These are phyloP conservation scores for Suillus lakei DNA, from an alignment of 768 basidiomycete genomes.

Conservation along the genomic window DNA sequence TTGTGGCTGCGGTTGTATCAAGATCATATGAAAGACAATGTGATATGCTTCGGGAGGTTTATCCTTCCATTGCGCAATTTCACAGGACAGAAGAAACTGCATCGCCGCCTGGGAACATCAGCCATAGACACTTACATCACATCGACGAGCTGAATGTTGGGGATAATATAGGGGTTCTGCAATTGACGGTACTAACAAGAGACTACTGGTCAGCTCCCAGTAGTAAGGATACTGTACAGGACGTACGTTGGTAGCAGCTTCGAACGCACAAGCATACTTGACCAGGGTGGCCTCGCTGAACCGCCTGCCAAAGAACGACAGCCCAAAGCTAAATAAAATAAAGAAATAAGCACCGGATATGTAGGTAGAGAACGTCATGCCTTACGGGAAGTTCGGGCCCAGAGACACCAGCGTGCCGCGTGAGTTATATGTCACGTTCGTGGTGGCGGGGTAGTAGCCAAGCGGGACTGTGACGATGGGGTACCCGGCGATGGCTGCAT, in stretches of 20 bases:
- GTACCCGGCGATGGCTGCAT: slow-evolving; percentile 58
- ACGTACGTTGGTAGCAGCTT: not conserved
- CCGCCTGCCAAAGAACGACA: slow-evolving; percentile 4
- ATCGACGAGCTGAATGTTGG: slow-evolving; percentile 5
- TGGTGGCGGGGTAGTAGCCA: slow-evolving; percentile 58
- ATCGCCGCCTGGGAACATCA: not conserved
- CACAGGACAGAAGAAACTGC: not conserved
- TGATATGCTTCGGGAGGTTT: not conserved
- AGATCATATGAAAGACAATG: not conserved
- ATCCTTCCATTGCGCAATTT: not conserved
- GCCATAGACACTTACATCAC: not conserved
- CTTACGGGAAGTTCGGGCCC: slow-evolving; percentile 5
- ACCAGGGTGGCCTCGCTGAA: slow-evolving; percentile 7
- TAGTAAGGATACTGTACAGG: not conserved
- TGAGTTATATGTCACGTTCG: slow-evolving; percentile 16
- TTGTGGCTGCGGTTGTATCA: not conserved
- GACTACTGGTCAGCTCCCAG: not conserved
- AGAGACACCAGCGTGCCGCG: not conserved
- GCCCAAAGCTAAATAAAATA: not conserved
- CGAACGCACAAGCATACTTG: slow-evolving; percentile 6
- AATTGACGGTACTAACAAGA: slow-evolving; percentile 1
- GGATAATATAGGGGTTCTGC: not conserved
- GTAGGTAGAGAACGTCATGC: not conserved
- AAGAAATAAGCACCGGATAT: not conserved
- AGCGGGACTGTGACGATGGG: slow-evolving; percentile 68